Evolutionary conservation across 257 asterid species (phyloP).

Genomic region (Salvia rosmarinus): DNA sequence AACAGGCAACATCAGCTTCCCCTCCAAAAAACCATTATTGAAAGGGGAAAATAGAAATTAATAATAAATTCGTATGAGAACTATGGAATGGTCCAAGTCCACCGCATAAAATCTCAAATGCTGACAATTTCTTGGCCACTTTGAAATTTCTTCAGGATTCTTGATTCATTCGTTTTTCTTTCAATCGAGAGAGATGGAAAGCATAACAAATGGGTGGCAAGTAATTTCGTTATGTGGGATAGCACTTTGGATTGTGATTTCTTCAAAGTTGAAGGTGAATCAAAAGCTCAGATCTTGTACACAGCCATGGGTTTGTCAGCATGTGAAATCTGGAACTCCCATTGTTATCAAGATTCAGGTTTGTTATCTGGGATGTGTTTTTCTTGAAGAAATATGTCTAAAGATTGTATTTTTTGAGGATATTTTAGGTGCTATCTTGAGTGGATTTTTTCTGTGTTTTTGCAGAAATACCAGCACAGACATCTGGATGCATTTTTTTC

Average conservation of each 20-base stretch:
- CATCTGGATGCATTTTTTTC: conserved; percentile 80
- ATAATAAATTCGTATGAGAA: not conserved
- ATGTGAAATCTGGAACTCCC: conserved; percentile 62
- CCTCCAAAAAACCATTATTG: not conserved
- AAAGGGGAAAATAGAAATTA: not conserved
- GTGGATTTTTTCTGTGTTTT: conserved; percentile 20
- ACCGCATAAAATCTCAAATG: conserved; percentile 1
- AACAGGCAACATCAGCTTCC: not conserved
- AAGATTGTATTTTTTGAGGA: conserved; percentile 11
- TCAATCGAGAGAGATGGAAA: conserved; percentile 54
- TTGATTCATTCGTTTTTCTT: conserved; percentile 10
- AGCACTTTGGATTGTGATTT: conserved; percentile 66
- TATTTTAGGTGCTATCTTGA: not conserved
- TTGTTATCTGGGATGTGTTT: conserved; percentile 19
- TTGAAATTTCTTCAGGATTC: conserved; percentile 16
- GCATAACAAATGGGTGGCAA: conserved; percentile 57
- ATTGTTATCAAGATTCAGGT: conserved; percentile 84
- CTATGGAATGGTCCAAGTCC: conserved; percentile 28
- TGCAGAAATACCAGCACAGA: conserved; percentile 70
- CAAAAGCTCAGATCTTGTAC: conserved; percentile 71
- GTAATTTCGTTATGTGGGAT: conserved; percentile 59
- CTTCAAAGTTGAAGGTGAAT: conserved; percentile 70
- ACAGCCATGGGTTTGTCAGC: conserved; percentile 71
- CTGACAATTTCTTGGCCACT: conserved; percentile 5
- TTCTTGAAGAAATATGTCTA: conserved; percentile 1